A percentile compares a stretch with the other conserved stretches of the same genome.
phyloP scores from a whole-genome alignment of 257 asterid species.

The Henckelia pumila region DNA sequence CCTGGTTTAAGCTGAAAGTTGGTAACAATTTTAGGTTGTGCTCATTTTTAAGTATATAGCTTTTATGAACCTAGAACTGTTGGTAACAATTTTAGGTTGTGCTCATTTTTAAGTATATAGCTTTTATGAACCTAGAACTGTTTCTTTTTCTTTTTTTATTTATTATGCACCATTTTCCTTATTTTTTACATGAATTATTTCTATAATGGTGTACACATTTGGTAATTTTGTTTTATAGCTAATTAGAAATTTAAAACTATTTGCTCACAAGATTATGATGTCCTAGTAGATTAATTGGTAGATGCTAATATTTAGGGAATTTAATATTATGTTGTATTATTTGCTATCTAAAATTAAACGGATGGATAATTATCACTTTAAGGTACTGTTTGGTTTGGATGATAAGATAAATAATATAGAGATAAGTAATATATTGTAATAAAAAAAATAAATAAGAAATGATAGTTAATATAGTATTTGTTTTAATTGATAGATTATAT shows the following conservation, averaged over 20 bases:
- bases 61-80: slow-evolving; percentile 13
- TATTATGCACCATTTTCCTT: slow-evolving; percentile 16
- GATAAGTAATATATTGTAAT: too few relatives aligned
- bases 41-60: slow-evolving; percentile 12
- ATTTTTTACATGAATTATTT: slow-evolving; percentile 5
- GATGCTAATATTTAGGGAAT: too few relatives aligned
- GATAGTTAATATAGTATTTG: too few relatives aligned
- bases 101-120: slow-evolving; percentile 10
- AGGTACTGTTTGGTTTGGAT: too few relatives aligned
- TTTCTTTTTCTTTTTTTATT: slow-evolving; percentile 13
- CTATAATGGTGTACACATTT: slow-evolving; percentile 8
- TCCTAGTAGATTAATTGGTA: neutral
- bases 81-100: neutral
- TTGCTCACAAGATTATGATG: neutral
- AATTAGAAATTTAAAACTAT: neutral
- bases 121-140: slow-evolving; percentile 14
- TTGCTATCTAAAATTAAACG: too few relatives aligned
- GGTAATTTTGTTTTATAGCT: slow-evolving; percentile 11
- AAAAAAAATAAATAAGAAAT: too few relatives aligned
- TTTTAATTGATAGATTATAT: too few relatives aligned
- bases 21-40: neutral
- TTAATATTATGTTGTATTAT: too few relatives aligned
- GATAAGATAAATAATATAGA: too few relatives aligned
- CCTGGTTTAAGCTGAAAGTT: slow-evolving; percentile 17
- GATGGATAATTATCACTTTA: too few relatives aligned